Evolutionary conservation across 352 stramenopile genomes (phyloP).

Genomic region (Pythium rhizo-oryzae): DNA sequence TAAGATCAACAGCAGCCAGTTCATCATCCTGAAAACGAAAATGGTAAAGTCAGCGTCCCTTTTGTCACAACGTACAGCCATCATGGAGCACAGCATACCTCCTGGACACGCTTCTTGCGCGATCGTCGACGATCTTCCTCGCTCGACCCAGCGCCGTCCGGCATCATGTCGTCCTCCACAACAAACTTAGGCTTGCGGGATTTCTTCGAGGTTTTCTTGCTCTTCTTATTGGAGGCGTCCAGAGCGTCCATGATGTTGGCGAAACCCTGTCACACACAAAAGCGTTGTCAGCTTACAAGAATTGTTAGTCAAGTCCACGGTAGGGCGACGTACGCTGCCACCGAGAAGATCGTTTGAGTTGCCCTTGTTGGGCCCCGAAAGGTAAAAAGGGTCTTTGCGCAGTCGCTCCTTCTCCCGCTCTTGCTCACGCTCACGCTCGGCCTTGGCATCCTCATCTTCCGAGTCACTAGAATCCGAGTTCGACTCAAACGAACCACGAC

Average conservation of each 20-base stretch:
- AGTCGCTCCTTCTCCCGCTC: constrained; percentile 61
- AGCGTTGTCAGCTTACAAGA: background rate
- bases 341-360: constrained; percentile 34
- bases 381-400: constrained; percentile 82
- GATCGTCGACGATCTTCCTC: constrained; percentile 63
- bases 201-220: constrained; percentile 46
- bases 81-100: constrained; percentile 29
- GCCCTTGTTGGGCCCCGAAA: constrained; percentile 53
- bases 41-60: background rate
- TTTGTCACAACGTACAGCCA: background rate
- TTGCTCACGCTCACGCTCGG: constrained; percentile 36
- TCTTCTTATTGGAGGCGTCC: constrained; percentile 57
- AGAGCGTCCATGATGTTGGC: constrained; percentile 84
- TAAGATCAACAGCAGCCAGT: constrained; percentile 77
- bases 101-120: constrained; percentile 55
- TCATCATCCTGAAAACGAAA: constrained; percentile 47
- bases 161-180: constrained; percentile 80
- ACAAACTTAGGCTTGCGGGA: constrained; percentile 48
- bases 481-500: constrained; percentile 51
- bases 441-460: constrained; percentile 47
- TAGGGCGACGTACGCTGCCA: constrained; percentile 35
- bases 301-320: too few species aligned
- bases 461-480: constrained; percentile 32
- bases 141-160: constrained; percentile 67
- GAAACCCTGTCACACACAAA: constrained; percentile 44